Conservation (phyloP, 345 rosid genomes). For the Hevea brasiliensis region DNA sequence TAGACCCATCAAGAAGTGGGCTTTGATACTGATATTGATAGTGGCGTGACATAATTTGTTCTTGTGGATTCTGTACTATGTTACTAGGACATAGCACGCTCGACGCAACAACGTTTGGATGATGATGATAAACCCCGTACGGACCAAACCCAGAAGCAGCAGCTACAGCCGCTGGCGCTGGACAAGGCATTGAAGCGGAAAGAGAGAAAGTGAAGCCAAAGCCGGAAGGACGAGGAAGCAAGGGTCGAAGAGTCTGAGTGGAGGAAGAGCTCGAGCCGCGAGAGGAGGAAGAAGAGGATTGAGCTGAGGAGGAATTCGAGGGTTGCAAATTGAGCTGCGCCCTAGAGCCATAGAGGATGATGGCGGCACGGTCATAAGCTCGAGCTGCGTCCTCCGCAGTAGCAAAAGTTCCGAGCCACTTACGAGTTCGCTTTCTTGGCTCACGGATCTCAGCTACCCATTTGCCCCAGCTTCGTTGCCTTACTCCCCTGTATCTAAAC, state of each 20-base stretch:
- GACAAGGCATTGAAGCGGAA: conserved; percentile 10
- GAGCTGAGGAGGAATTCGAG: conserved; percentile 11
- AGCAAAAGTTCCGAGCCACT: conserved; percentile 85
- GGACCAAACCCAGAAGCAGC: conserved; percentile 24
- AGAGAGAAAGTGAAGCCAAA: conserved; percentile 29
- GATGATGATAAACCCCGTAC: conserved; percentile 8
- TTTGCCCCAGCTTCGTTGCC: conserved; percentile 77
- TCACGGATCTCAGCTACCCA: conserved; percentile 85
- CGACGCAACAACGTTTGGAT: conserved; percentile 20
- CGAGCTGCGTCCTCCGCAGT: conserved; percentile 90
- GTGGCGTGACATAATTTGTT: conserved; percentile 20
- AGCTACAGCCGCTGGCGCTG: conserved; percentile 11
- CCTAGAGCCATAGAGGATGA: conserved; percentile 67
- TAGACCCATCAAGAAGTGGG: not conserved
- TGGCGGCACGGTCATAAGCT: conserved; percentile 83
- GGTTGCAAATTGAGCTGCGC: conserved; percentile 64
- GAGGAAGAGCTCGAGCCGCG: conserved; percentile 45
- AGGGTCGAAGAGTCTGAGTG: conserved; percentile 71
- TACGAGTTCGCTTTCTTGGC: conserved; percentile 72
- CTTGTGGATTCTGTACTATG: conserved; percentile 32
- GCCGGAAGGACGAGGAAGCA: conserved; percentile 81
- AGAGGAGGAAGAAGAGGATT: conserved; percentile 32
- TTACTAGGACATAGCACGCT: conserved; percentile 28
- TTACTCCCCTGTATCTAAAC: conserved; percentile 63
- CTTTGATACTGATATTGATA: conserved; percentile 11